A percentile compares a stretch with the other conserved stretches of the same genome.
phyloP scores from a whole-genome alignment of 2,329 filamentous ascomycete genomes.

The Pyricularia sp. region DNA sequence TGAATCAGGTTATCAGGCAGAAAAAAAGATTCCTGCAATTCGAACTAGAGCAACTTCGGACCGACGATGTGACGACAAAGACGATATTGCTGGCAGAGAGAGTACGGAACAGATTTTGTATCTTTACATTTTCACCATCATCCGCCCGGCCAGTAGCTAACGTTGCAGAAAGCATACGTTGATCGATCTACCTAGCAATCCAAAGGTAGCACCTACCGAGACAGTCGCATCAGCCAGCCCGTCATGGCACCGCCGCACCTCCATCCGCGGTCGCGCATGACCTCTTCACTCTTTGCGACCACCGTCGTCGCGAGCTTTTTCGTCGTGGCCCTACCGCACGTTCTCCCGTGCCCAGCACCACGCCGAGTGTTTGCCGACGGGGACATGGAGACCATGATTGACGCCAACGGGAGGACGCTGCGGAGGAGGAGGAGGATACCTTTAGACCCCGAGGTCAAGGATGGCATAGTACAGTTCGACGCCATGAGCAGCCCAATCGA shows the following conservation, averaged over 20 bases:
- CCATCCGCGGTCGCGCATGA: constrained; percentile 88
- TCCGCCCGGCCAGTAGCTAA: not conserved
- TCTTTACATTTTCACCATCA: not conserved
- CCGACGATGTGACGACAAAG: not conserved
- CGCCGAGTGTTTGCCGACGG: constrained; percentile 68
- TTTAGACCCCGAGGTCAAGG: constrained; percentile 26
- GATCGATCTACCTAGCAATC: not conserved
- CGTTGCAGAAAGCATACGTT: not conserved
- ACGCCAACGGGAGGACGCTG: constrained; percentile 33
- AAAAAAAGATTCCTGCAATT: not conserved
- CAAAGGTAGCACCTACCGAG: not conserved
- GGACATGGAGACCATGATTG: constrained; percentile 29
- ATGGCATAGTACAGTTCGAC: constrained; percentile 40
- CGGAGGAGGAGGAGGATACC: constrained; percentile 24
- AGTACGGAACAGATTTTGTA: not conserved
- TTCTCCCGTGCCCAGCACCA: constrained; percentile 84
- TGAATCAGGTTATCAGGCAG: not conserved
- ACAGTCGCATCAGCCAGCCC: not conserved
- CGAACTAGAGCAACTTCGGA: not conserved
- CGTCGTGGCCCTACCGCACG: constrained; percentile 82
- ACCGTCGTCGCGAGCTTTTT: constrained; percentile 84
- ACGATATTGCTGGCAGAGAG: not conserved
- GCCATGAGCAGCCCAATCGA: constrained; percentile 20
- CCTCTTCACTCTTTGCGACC: constrained; percentile 89
- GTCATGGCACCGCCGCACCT: constrained; percentile 78